Evolutionary conservation across 169 alveolate genomes (phyloP).

Genomic region (Cryptosporidium felis): DNA sequence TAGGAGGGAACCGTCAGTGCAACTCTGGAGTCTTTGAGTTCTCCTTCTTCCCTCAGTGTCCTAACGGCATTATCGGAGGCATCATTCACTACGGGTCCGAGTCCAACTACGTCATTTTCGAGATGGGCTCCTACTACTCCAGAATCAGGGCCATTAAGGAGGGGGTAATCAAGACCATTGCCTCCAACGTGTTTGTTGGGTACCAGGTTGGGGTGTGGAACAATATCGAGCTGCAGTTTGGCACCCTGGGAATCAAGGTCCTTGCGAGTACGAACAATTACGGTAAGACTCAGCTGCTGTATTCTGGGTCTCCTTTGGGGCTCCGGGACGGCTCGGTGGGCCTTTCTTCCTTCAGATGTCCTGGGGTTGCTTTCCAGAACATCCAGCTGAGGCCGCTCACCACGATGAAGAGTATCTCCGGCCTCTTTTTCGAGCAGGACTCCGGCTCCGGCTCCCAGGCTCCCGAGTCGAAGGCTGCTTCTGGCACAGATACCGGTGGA

Average conservation of each 20-base stretch:
- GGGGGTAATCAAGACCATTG: slow-evolving; percentile 37
- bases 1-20: slow-evolving; percentile 69
- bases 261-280: slow-evolving; percentile 66
- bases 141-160: slow-evolving; percentile 44
- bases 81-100: slow-evolving; percentile 56
- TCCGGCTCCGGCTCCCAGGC: not conserved
- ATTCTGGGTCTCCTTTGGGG: slow-evolving; percentile 60
- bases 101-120: slow-evolving; percentile 44
- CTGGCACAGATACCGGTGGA: not conserved
- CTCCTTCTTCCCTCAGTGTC: slow-evolving; percentile 70
- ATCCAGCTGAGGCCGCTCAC: slow-evolving; percentile 55
- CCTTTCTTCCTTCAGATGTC: slow-evolving; percentile 50
- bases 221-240: slow-evolving; percentile 56
- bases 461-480: not conserved
- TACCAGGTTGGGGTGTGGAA: slow-evolving; percentile 69
- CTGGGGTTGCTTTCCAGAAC: slow-evolving; percentile 66
- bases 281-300: slow-evolving; percentile 64
- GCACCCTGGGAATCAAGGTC: slow-evolving; percentile 49
- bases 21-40: slow-evolving; percentile 61
- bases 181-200: slow-evolving; percentile 53
- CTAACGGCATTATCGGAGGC: slow-evolving; percentile 65
- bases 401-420: slow-evolving; percentile 14
- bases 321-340: slow-evolving; percentile 65
- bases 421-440: slow-evolving; percentile 18
- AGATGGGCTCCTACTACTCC: slow-evolving; percentile 61